A percentile compares a stretch with the other conserved stretches of the same genome.
Conservation (phyloP, 768 basidiomycete genomes). For the Pleurotus eryngii region DNA sequence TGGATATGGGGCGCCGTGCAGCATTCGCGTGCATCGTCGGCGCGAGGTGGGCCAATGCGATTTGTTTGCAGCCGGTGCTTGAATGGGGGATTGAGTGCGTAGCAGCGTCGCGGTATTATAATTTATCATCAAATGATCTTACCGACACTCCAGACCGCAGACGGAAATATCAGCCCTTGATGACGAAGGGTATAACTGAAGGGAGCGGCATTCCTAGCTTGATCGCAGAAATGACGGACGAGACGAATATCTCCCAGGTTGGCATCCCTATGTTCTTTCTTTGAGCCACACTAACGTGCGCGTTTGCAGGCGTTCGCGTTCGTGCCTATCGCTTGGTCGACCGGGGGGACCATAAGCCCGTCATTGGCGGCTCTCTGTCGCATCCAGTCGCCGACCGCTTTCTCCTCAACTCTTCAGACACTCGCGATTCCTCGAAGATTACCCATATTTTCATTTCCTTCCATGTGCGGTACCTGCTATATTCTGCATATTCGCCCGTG, state of each 20-base stretch:
- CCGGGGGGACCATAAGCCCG: conserved; percentile 23
- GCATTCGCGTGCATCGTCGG: neutral
- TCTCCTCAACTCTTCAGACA: conserved; percentile 43
- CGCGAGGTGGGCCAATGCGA: too few relatives aligned
- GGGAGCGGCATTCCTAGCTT: conserved; percentile 27
- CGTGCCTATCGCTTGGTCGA: conserved; percentile 32
- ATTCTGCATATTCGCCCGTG: conserved; percentile 41
- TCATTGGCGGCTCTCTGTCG: conserved; percentile 52
- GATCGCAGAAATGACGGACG: conserved; percentile 56
- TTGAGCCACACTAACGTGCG: neutral
- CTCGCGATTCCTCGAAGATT: conserved; percentile 36
- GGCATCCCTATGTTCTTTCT: neutral
- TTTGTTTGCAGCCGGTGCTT: conserved; percentile 35
- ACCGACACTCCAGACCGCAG: neutral
- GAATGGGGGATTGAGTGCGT: conserved; percentile 50
- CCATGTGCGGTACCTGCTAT: conserved; percentile 52
- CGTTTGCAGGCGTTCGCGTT: conserved; percentile 32
- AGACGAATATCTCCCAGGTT: conserved; percentile 41
- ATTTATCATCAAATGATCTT: neutral
- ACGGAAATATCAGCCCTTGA: conserved; percentile 23
- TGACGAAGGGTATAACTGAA: too few relatives aligned
- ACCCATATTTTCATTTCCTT: conserved; percentile 61
- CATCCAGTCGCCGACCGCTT: conserved; percentile 47
- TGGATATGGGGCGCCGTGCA: conserved; percentile 21
- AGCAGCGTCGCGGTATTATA: neutral